A percentile compares a stretch with the other conserved stretches of the same genome.
phyloP scores from a whole-genome alignment of 306 rosid species.

The Quercus aquifolioides region DNA sequence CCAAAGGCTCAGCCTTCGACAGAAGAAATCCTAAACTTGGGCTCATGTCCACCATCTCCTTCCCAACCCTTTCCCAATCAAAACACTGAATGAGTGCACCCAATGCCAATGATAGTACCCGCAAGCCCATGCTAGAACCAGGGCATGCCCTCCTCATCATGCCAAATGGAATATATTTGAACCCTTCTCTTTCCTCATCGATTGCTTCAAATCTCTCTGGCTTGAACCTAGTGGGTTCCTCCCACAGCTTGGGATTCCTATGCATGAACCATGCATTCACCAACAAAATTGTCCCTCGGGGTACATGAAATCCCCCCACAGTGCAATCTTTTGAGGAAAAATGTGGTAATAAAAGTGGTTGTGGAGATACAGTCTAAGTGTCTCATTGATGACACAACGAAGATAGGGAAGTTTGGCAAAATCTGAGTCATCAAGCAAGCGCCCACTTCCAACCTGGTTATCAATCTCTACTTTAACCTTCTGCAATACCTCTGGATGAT shows the following conservation, averaged over 20 bases:
- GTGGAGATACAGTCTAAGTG: constrained; percentile 30
- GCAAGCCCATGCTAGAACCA: not conserved
- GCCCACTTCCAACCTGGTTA: not conserved
- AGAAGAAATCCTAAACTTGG: constrained; percentile 9
- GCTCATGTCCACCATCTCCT: constrained; percentile 25
- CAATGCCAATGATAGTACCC: constrained; percentile 14
- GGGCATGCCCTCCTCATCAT: constrained; percentile 21
- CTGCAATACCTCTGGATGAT: constrained; percentile 20
- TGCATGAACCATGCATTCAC: constrained; percentile 49
- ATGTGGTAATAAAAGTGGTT: constrained; percentile 39
- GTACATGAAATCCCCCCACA: constrained; percentile 38
- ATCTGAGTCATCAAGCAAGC: constrained; percentile 25
- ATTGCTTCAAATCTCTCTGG: constrained; percentile 44
- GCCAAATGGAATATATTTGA: constrained; percentile 27
- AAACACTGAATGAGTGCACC: constrained; percentile 34
- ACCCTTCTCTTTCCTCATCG: constrained; percentile 2
- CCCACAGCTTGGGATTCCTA: constrained; percentile 31
- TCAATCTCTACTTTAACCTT: constrained; percentile 22
- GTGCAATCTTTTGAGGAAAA: constrained; percentile 28
- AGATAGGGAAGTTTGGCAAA: constrained; percentile 24
- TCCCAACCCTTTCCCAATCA: constrained; percentile 27
- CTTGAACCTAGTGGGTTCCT: constrained; percentile 16
- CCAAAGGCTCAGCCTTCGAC: constrained; percentile 27
- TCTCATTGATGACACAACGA: constrained; percentile 27
- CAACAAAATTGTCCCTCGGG: constrained; percentile 43